phyloP scores from a whole-genome alignment of 768 basidiomycete genomes.

The Lactarius vividus region DNA sequence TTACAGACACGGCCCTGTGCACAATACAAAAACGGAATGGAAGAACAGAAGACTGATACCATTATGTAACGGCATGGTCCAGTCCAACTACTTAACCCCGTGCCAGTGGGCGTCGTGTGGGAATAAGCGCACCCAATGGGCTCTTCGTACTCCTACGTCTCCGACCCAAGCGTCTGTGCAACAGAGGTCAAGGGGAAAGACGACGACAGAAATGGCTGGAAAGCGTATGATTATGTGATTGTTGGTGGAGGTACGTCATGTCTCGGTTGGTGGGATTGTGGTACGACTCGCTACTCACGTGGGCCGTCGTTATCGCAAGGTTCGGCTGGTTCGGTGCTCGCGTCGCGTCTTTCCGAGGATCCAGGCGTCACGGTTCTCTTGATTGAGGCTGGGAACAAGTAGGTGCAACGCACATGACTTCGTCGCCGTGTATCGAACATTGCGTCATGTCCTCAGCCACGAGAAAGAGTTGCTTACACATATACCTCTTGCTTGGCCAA shows the following conservation, averaged over 20 bases:
- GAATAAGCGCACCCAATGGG: conserved; percentile 10
- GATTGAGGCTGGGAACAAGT: conserved; percentile 65
- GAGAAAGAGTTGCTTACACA: conserved; percentile 15
- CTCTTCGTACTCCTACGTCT: conserved; percentile 23
- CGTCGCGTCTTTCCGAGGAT: conserved; percentile 56
- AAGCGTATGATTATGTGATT: conserved; percentile 39
- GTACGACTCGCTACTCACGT: not conserved
- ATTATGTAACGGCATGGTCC: not conserved
- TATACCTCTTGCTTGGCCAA: conserved; percentile 27
- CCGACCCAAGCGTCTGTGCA: conserved; percentile 20
- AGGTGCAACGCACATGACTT: conserved; percentile 1
- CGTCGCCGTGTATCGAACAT: not conserved
- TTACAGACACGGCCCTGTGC: too few relatives aligned
- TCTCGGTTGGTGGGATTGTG: not conserved
- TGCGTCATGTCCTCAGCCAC: conserved; percentile 7
- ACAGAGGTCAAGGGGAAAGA: conserved; percentile 13
- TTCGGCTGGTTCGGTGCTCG: conserved; percentile 61
- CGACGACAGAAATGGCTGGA: conserved; percentile 16
- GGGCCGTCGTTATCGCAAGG: conserved; percentile 36
- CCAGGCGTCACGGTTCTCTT: conserved; percentile 52
- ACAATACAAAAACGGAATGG: too few relatives aligned
- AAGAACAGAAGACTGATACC: not conserved
- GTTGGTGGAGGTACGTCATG: conserved; percentile 38
- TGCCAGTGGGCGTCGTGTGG: not conserved
- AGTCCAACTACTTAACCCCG: not conserved